phyloP scores from a whole-genome alignment of 176 grass and related monocot species.

The Saccharum officinarum region DNA sequence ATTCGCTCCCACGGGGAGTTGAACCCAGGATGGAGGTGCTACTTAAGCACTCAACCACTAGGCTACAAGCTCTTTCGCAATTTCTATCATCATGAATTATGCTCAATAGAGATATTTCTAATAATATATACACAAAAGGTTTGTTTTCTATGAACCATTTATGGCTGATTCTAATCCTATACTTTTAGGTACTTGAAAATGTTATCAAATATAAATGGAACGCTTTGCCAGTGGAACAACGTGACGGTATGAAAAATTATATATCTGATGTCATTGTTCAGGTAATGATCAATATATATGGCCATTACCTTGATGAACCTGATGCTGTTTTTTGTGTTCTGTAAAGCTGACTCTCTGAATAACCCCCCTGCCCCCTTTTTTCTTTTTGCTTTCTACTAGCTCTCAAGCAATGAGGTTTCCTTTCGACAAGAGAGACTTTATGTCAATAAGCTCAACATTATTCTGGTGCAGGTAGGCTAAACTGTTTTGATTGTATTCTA shows the following conservation, averaged over 20 bases:
- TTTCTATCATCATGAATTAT: no score
- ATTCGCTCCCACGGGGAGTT: no score
- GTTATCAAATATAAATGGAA: constrained; percentile 87
- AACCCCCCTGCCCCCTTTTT: background rate
- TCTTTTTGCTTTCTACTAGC: constrained; percentile 22
- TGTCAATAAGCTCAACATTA: constrained; percentile 96
- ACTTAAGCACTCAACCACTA: no score
- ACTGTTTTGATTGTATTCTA: constrained; percentile 14
- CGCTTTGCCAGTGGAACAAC: constrained; percentile 61
- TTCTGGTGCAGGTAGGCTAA: constrained; percentile 83
- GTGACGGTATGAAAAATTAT: constrained; percentile 82
- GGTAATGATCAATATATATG: constrained; percentile 21
- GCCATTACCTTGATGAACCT: background rate
- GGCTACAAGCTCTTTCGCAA: no score
- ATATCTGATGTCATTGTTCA: constrained; percentile 82
- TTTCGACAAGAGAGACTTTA: constrained; percentile 91
- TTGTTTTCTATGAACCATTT: background rate
- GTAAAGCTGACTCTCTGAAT: background rate
- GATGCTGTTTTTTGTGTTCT: background rate
- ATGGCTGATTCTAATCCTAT: constrained; percentile 11
- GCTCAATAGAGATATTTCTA: background rate
- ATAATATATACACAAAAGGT: background rate
- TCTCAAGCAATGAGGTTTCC: constrained; percentile 79
- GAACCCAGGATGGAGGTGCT: no score
- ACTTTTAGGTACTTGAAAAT: constrained; percentile 70